Base-by-base conservation (phyloP, 345 rosid species). In the Microcos paniculata region DNA sequence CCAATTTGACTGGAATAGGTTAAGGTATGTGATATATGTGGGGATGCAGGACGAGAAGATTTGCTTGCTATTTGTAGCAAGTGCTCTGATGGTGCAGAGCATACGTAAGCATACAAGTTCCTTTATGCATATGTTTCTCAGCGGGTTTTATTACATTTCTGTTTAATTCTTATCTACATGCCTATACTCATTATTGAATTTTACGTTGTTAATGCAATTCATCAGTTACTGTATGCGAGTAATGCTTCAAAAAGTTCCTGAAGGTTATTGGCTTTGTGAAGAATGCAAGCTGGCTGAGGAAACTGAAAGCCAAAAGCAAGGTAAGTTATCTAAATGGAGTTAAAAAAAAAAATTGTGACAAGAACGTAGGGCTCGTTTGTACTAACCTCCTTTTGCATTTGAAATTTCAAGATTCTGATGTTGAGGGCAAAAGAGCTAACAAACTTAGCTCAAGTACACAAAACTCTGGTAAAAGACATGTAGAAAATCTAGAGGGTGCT, bases 1-100 rank as follows among this genome's bases (percentile, higher is more conserved):
- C 3, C 58, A 61, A 48, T 74, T 75, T 74, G 52, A 35, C 53
- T 81, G 85, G 70, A 81, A 82, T 88, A 96, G 99, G 99, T 94
- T 70, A 96, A 96, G 86, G 99, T 96, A 61, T 96, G 99, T 76
- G 99, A 96, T 84, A 94, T 94, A 64, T 96, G 99, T 78, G 99
- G 98, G 78, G 99, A 96, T 86, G 93, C 98, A 35, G 99, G 99
- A 62, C 93, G 97, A 72, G 99, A 96, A 87, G 96, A 94, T 85
- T 80, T 88, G 83, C 99, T 96, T 42, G 99, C 97, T 73, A 87
- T 90, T 80, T 96, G 99, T 82, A 85, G 96, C 71, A 81, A 87
- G 82, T 96, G 99, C 84, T 81, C 83, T 79, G 99, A 96, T 86
- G 99, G 99, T 75, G 99, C 98, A 75, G 98, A 96, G 88, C 99